Percentiles rank a stretch among this genome's conserved stretches.
These are phyloP conservation scores for Fragaria vesca DNA, from an alignment of 306 rosid species.

Conservation along the genomic window DNA sequence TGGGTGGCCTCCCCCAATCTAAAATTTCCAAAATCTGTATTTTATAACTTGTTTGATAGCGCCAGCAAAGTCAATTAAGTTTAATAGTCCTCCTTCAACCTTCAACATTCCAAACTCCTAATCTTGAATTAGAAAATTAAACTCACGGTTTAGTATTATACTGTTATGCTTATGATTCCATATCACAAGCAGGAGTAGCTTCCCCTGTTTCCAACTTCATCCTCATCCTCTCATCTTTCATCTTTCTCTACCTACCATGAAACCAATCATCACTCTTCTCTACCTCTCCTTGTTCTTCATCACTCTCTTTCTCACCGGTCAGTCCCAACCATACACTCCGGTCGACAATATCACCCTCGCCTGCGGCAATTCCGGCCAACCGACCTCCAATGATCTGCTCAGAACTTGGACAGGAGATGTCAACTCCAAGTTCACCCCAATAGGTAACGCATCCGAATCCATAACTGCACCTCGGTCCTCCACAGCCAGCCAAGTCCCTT, in stretches of 20 bases:
- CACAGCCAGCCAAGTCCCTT: not conserved
- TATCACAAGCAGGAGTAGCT: not conserved
- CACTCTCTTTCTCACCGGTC: not conserved
- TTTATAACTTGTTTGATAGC: not conserved
- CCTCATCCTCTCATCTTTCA: not conserved
- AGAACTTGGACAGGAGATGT: conserved; percentile 26
- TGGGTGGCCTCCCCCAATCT: no score
- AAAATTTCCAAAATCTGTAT: not conserved
- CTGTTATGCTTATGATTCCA: not conserved
- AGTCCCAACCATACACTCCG: not conserved
- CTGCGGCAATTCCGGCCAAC: not conserved
- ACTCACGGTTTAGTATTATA: not conserved
- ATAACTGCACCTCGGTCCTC: not conserved
- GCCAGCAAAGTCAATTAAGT: not conserved
- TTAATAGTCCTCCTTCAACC: not conserved
- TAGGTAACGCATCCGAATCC: not conserved
- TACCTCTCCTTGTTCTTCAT: not conserved
- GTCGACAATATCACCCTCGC: not conserved
- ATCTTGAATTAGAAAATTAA: not conserved
- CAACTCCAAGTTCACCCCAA: conserved; percentile 8
- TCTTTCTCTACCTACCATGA: not conserved
- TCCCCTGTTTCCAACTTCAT: not conserved
- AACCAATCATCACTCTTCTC: not conserved
- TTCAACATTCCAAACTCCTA: not conserved
- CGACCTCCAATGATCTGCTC: fast-evolving